These are phyloP conservation scores for Alternaria atra DNA, from an alignment of 2,329 filamentous ascomycete species.

Conservation along the genomic window DNA sequence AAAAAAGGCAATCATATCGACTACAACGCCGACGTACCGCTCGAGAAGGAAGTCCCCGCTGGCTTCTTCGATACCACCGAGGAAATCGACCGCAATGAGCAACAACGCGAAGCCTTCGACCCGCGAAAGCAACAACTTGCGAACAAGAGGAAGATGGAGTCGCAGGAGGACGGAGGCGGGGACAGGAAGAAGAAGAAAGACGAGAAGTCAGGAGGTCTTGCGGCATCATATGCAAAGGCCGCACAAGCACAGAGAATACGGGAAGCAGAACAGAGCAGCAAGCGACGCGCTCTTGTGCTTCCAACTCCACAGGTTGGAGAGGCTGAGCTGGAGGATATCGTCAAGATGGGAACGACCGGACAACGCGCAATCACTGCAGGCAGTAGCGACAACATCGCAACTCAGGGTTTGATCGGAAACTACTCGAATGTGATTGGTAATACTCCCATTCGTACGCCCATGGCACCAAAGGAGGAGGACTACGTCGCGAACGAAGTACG, in stretches of 20 bases:
- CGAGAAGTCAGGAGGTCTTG: slow-evolving; percentile 76
- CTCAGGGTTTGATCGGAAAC: slow-evolving; percentile 84
- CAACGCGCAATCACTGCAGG: slow-evolving; percentile 83
- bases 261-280: slow-evolving; percentile 96
- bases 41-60: slow-evolving; percentile 86
- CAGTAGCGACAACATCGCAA: slow-evolving; percentile 83
- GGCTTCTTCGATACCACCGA: slow-evolving; percentile 95
- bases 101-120: slow-evolving; percentile 84
- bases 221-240: slow-evolving; percentile 88
- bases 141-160: slow-evolving; percentile 92
- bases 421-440: slow-evolving; percentile 82
- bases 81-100: slow-evolving; percentile 82
- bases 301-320: slow-evolving; percentile 93
- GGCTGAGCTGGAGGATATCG: slow-evolving; percentile 92
- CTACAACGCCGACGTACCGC: slow-evolving; percentile 98
- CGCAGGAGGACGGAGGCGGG: slow-evolving; percentile 79
- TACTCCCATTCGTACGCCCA: slow-evolving; percentile 90
- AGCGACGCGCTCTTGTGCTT: slow-evolving; percentile 81
- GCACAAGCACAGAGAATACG: slow-evolving; percentile 93
- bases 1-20: slow-evolving; percentile 98
- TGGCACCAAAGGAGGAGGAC: slow-evolving; percentile 91
- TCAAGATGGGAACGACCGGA: slow-evolving; percentile 97
- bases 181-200: slow-evolving; percentile 89
- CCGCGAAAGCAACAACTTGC: slow-evolving; percentile 89
- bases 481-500: slow-evolving; percentile 95